Evolutionary conservation across 108 stramenopile species (phyloP).

Genomic region (Cyclotella cryptica): DNA sequence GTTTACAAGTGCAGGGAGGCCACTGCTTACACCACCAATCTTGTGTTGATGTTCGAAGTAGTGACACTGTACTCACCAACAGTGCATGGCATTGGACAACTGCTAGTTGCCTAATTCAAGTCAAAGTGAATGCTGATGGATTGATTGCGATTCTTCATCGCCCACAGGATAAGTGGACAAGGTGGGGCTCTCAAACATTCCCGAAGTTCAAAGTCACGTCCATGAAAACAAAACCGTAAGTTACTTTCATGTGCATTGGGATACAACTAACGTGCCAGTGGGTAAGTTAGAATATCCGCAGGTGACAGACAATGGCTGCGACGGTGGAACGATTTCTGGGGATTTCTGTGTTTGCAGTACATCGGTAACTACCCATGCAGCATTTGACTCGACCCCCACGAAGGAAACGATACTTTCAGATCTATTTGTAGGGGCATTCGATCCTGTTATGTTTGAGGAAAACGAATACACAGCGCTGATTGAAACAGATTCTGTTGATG

Average conservation of each 20-base stretch:
- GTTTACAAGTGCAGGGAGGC: not conserved
- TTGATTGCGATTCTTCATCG: slow-evolving; percentile 61
- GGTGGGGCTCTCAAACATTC: not conserved
- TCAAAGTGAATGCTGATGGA: slow-evolving; percentile 60
- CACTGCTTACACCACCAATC: slow-evolving; percentile 30
- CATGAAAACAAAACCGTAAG: slow-evolving; percentile 25
- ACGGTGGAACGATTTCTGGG: slow-evolving; percentile 29
- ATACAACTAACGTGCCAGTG: slow-evolving; percentile 21
- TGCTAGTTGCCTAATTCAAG: slow-evolving; percentile 46
- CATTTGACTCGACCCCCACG: slow-evolving; percentile 29
- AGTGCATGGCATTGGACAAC: slow-evolving; percentile 57
- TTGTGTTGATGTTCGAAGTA: slow-evolving; percentile 14
- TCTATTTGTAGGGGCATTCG: slow-evolving; percentile 38
- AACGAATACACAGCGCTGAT: slow-evolving; percentile 1
- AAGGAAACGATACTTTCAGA: slow-evolving; percentile 27
- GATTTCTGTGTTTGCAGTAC: slow-evolving; percentile 50
- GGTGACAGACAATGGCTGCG: slow-evolving; percentile 32
- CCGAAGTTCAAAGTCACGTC: slow-evolving; percentile 24
- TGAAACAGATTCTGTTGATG: slow-evolving; percentile 4
- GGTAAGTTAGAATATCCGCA: slow-evolving; percentile 32
- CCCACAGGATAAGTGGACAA: slow-evolving; percentile 7
- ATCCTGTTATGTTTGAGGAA: slow-evolving; percentile 8
- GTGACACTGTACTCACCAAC: not conserved
- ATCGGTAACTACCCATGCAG: slow-evolving; percentile 30
- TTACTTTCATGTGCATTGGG: slow-evolving; percentile 36